Percentiles rank a stretch among this genome's conserved stretches.
Conservation (phyloP, 306 rosid genomes). For the Fagus crenata region DNA sequence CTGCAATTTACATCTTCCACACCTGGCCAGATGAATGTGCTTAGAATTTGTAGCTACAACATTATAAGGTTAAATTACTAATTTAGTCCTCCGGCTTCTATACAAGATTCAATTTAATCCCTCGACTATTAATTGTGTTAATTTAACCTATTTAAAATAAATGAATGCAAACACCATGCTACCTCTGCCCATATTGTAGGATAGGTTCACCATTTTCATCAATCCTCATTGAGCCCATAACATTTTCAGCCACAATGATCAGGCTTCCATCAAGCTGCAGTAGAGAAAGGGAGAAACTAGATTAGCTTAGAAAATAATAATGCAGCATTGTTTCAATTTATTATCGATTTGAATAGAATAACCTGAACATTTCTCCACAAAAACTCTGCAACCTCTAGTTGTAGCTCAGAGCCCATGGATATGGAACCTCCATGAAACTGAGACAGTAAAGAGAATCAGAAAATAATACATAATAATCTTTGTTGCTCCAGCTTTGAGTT, state of each 20-base stretch:
- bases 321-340: constrained; percentile 19
- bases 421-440: constrained; percentile 88
- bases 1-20: constrained; percentile 89
- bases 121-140: too few species aligned
- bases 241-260: constrained; percentile 58
- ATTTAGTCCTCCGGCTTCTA: too few species aligned
- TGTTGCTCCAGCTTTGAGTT: constrained; percentile 13
- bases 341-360: constrained; percentile 25
- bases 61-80: constrained; percentile 2
- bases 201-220: constrained; percentile 59
- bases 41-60: constrained; percentile 20
- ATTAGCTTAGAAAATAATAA: constrained; percentile 37
- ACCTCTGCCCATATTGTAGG: constrained; percentile 85
- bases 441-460: constrained; percentile 19
- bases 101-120: too few species aligned
- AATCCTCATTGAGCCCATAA: constrained; percentile 62
- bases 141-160: not conserved
- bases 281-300: constrained; percentile 28
- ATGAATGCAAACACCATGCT: constrained; percentile 22
- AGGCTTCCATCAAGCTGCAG: constrained; percentile 86
- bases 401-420: constrained; percentile 81
- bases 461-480: constrained; percentile 21
- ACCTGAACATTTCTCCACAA: constrained; percentile 93
- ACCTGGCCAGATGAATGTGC: constrained; percentile 51
- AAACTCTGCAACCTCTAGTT: constrained; percentile 89